phyloP scores from a whole-genome alignment of 2,329 filamentous ascomycete genomes.

The Chaetomiaceae sp. region DNA sequence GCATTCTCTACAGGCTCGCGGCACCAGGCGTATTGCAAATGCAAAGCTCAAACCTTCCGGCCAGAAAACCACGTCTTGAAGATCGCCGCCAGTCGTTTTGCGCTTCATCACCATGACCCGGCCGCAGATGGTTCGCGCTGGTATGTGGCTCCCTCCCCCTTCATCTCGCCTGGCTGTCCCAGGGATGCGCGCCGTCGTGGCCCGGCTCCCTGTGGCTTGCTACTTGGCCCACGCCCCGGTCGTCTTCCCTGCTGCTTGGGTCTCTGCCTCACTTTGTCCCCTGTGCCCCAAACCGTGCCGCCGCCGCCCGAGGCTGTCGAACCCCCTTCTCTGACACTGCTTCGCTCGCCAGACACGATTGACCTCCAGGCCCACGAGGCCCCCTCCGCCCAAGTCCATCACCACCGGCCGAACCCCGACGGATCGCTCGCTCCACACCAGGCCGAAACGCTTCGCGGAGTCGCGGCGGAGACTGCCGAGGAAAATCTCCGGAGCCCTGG shows the following conservation, averaged over 20 bases:
- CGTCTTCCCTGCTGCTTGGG: conserved; percentile 7
- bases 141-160: conserved; percentile 39
- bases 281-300: conserved; percentile 14
- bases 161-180: conserved; percentile 22
- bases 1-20: not conserved
- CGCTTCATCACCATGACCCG: conserved; percentile 49
- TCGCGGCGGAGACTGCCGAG: conserved; percentile 70
- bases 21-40: not conserved
- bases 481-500: conserved; percentile 63
- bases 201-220: conserved; percentile 20
- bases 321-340: conserved; percentile 29
- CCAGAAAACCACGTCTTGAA: conserved; percentile 3
- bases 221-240: conserved; percentile 17
- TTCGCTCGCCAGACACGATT: conserved; percentile 68
- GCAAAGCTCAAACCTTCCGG: not conserved
- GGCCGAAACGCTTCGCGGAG: conserved; percentile 75
- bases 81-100: conserved; percentile 23
- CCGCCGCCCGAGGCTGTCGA: conserved; percentile 8
- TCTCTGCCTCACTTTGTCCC: conserved; percentile 16
- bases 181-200: conserved; percentile 20
- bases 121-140: conserved; percentile 56
- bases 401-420: conserved; percentile 53
- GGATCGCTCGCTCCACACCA: conserved; percentile 69
- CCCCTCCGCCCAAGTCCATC: conserved; percentile 84
- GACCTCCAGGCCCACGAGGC: conserved; percentile 83